phyloP scores from a whole-genome alignment of 2,329 filamentous ascomycete species.

The Penicillium italicum region DNA sequence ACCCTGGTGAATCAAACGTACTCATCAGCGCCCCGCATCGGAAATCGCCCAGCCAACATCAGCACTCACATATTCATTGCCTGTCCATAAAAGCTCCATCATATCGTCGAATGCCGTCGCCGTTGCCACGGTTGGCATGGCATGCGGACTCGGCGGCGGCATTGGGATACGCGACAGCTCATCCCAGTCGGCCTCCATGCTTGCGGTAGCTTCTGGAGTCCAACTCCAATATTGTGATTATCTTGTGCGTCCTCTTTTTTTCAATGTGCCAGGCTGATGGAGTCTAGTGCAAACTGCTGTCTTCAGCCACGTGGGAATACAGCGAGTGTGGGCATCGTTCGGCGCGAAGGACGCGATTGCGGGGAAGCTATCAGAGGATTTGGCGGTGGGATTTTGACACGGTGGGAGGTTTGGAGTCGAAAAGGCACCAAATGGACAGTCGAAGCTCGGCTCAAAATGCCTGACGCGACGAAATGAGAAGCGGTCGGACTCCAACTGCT shows the following conservation, averaged over 20 bases:
- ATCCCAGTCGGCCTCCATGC: constrained; percentile 49
- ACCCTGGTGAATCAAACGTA: constrained; percentile 56
- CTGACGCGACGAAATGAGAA: constrained; percentile 7
- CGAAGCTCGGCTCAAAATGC: constrained; percentile 3
- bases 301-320: constrained; percentile 33
- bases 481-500: constrained; percentile 1
- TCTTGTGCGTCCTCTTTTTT: background rate
- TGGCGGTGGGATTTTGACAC: background rate
- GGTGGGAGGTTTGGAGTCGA: background rate
- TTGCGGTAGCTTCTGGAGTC: constrained; percentile 21
- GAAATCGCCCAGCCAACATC: background rate
- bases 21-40: constrained; percentile 13
- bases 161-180: constrained; percentile 79
- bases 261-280: background rate
- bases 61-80: constrained; percentile 75
- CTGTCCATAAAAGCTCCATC: constrained; percentile 89
- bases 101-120: constrained; percentile 83
- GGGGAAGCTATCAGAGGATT: constrained; percentile 30
- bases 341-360: constrained; percentile 34
- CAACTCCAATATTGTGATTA: constrained; percentile 2
- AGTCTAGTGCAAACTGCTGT: constrained; percentile 13
- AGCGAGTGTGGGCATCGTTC: constrained; percentile 35
- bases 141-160: constrained; percentile 70
- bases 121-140: constrained; percentile 66
- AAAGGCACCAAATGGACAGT: background rate